These are phyloP conservation scores for Solanum tacnaense DNA, from an alignment of 257 asterid genomes.

Conservation along the genomic window DNA sequence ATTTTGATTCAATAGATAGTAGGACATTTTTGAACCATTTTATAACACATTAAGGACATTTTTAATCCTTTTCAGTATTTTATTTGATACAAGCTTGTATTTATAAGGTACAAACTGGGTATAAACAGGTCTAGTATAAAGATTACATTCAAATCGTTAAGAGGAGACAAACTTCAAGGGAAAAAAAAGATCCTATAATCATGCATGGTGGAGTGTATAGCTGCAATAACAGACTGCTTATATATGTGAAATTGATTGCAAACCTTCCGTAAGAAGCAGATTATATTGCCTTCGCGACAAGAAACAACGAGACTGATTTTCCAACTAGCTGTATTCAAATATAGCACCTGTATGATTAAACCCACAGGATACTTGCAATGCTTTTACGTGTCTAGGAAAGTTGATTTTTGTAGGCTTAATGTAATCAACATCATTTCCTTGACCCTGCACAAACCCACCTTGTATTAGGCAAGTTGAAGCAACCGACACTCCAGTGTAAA, in stretches of 20 bases:
- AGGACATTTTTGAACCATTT: background rate
- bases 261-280: background rate
- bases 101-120: background rate
- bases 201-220: background rate
- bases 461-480: background rate
- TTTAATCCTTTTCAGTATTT: background rate
- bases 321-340: constrained; percentile 25
- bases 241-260: background rate
- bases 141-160: background rate
- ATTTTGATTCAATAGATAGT: background rate
- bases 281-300: background rate
- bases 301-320: background rate
- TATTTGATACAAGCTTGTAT: background rate
- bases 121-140: background rate
- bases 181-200: background rate
- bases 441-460: constrained; percentile 43
- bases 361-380: constrained; percentile 74
- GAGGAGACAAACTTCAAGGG: background rate
- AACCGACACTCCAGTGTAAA: background rate
- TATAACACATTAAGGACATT: background rate
- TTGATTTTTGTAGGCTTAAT: constrained; percentile 45
- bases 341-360: constrained; percentile 85
- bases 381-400: constrained; percentile 30
- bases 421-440: constrained; percentile 67
- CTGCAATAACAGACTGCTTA: background rate